Percentiles rank a stretch among this genome's conserved stretches.
These are phyloP conservation scores for Cryptococcus floricola DNA, from an alignment of 1,284 basidiomycete genomes.

Conservation along the genomic window DNA sequence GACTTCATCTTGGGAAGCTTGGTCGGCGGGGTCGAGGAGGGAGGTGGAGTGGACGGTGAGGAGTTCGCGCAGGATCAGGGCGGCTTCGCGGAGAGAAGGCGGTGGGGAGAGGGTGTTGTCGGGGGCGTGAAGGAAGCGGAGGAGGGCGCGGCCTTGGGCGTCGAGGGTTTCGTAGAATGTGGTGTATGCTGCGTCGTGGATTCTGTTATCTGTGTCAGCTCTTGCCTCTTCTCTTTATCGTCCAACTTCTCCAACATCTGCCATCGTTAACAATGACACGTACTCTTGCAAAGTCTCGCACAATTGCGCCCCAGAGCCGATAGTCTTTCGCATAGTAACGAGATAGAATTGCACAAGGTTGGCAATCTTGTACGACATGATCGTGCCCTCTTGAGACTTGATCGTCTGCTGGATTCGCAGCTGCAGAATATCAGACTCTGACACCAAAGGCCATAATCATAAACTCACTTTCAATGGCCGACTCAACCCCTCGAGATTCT, in stretches of 20 bases:
- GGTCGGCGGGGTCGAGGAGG: conserved; percentile 54
- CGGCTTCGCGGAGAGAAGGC: conserved; percentile 70
- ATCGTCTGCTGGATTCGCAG: conserved; percentile 87
- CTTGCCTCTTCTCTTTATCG: not conserved
- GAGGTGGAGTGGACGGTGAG: conserved; percentile 83
- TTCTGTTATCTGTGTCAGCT: conserved; percentile 52
- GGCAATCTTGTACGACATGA: conserved; percentile 84
- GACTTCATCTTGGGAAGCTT: conserved; percentile 55
- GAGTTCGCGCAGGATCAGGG: conserved; percentile 78
- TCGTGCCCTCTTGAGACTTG: conserved; percentile 84
- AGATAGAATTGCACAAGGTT: conserved; percentile 93
- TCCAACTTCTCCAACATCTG: not conserved
- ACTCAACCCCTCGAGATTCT: conserved; percentile 76
- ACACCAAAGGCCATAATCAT: not conserved
- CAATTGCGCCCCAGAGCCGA: conserved; percentile 74
- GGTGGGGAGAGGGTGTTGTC: conserved; percentile 74
- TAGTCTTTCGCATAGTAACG: conserved; percentile 84
- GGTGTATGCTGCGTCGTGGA: conserved; percentile 72
- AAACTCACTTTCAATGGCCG: conserved; percentile 71
- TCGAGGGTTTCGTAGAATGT: conserved; percentile 82
- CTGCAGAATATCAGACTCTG: conserved; percentile 46
- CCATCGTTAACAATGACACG: conserved; percentile 30
- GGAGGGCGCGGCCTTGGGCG: conserved; percentile 69
- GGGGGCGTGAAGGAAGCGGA: conserved; percentile 68
- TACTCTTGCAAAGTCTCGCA: conserved; percentile 77